Evolutionary conservation across 2,329 filamentous ascomycete species (phyloP).

Genomic region (Botrytis cinerea): DNA sequence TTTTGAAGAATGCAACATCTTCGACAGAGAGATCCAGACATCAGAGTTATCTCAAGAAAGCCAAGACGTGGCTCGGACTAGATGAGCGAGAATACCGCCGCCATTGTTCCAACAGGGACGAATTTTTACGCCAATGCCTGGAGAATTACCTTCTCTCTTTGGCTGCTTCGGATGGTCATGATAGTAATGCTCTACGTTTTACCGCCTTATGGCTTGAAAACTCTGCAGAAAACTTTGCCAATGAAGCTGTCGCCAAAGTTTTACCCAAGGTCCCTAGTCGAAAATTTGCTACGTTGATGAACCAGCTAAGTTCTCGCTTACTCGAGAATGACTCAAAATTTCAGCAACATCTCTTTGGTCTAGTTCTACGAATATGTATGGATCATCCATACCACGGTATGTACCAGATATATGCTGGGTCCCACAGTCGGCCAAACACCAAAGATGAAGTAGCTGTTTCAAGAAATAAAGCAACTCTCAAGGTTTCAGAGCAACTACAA

Average conservation of each 20-base stretch:
- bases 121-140: slow-evolving; percentile 84
- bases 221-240: slow-evolving; percentile 73
- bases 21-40: slow-evolving; percentile 58
- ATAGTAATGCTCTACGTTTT: slow-evolving; percentile 88
- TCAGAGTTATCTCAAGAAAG: slow-evolving; percentile 64
- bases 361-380: slow-evolving; percentile 81
- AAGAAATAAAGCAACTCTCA: slow-evolving; percentile 71
- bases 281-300: slow-evolving; percentile 92
- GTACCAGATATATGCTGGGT: slow-evolving; percentile 91
- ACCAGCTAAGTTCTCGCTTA: slow-evolving; percentile 91
- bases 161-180: slow-evolving; percentile 80
- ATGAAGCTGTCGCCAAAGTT: slow-evolving; percentile 71
- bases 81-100: slow-evolving; percentile 85
- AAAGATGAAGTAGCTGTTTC: slow-evolving; percentile 75
- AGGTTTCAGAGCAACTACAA: slow-evolving; percentile 61
- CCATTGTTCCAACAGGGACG: slow-evolving; percentile 72
- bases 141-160: slow-evolving; percentile 92
- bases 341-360: slow-evolving; percentile 69
- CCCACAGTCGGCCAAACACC: slow-evolving; percentile 65
- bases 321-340: slow-evolving; percentile 71
- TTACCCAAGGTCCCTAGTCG: slow-evolving; percentile 77
- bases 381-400: slow-evolving; percentile 97
- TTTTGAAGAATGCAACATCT: slow-evolving; percentile 47
- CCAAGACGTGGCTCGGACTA: slow-evolving; percentile 86
- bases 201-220: slow-evolving; percentile 93